phyloP scores from a whole-genome alignment of 495 filamentous ascomycete species.

The Extremus antarcticus region DNA sequence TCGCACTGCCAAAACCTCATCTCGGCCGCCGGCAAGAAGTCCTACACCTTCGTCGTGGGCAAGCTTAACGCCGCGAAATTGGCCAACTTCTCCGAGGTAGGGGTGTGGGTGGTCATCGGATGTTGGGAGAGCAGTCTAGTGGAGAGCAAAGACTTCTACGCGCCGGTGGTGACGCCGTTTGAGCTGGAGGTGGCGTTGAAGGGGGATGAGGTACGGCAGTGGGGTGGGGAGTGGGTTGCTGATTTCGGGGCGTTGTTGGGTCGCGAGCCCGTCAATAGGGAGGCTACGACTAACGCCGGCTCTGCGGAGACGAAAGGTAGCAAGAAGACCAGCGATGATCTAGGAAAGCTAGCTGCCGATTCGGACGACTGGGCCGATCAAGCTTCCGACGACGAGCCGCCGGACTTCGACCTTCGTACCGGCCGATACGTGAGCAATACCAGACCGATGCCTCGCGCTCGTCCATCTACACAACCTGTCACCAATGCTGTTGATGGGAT shows the following conservation, averaged over 20 bases:
- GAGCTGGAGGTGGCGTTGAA: constrained; percentile 68
- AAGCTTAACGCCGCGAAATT: constrained; percentile 93
- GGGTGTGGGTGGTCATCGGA: constrained; percentile 92
- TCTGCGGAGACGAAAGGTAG: constrained; percentile 24
- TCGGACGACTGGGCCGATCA: constrained; percentile 28
- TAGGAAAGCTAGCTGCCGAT: background rate
- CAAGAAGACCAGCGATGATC: background rate
- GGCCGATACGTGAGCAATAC: constrained; percentile 75
- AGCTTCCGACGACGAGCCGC: constrained; percentile 58
- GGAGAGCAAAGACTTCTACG: constrained; percentile 70
- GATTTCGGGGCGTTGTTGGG: constrained; percentile 33
- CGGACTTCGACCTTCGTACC: constrained; percentile 85
- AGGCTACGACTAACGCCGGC: constrained; percentile 16
- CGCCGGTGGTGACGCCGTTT: constrained; percentile 82
- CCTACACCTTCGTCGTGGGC: constrained; percentile 90
- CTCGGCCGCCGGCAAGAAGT: constrained; percentile 71
- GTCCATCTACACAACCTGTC: constrained; percentile 20
- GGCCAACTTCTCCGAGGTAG: constrained; percentile 90
- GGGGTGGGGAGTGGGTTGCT: constrained; percentile 35
- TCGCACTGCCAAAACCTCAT: constrained; percentile 60
- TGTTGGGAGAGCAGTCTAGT: constrained; percentile 95
- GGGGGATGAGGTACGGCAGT: constrained; percentile 52
- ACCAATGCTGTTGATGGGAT: too few species aligned
- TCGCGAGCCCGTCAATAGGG: constrained; percentile 10
- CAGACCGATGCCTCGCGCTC: constrained; percentile 53